Evolutionary conservation across 176 grass and related monocot genomes (phyloP).

Genomic region (Oryza rufipogon): DNA sequence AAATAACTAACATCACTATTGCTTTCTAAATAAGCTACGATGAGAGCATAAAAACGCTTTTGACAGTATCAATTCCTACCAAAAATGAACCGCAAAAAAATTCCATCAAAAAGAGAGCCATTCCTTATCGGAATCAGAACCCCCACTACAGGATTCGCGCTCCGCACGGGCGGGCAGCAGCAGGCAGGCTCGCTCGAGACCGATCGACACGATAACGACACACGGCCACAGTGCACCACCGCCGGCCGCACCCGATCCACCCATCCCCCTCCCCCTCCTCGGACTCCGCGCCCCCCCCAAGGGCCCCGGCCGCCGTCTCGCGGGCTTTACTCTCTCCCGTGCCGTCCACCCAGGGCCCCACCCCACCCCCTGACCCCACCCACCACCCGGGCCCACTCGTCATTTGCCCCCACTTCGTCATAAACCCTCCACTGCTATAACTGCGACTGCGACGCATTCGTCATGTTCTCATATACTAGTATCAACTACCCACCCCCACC

Average conservation of each 20-base stretch:
- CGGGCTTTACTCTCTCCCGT: constrained; percentile 56
- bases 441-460: not conserved
- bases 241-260: constrained; percentile 46
- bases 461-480: not conserved
- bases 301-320: constrained; percentile 44
- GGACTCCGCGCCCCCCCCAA: constrained; percentile 6
- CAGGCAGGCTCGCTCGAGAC: not conserved
- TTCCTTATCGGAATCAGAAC: constrained; percentile 6
- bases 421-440: constrained; percentile 26
- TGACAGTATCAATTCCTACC: not conserved
- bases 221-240: not conserved
- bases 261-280: constrained; percentile 20
- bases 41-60: too few species aligned
- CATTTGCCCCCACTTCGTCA: constrained; percentile 4
- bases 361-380: rapidly evolving
- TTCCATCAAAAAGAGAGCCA: not conserved
- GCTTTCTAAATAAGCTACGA: not conserved
- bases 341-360: not conserved
- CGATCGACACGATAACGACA: not conserved
- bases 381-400: not conserved
- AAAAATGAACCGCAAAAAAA: not conserved
- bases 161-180: not conserved
- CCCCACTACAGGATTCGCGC: constrained; percentile 7
- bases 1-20: not conserved
- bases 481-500: constrained; percentile 42